A percentile compares a stretch with the other conserved stretches of the same genome.
Conservation (phyloP, 768 basidiomycete genomes). For the Mycena amicta region DNA sequence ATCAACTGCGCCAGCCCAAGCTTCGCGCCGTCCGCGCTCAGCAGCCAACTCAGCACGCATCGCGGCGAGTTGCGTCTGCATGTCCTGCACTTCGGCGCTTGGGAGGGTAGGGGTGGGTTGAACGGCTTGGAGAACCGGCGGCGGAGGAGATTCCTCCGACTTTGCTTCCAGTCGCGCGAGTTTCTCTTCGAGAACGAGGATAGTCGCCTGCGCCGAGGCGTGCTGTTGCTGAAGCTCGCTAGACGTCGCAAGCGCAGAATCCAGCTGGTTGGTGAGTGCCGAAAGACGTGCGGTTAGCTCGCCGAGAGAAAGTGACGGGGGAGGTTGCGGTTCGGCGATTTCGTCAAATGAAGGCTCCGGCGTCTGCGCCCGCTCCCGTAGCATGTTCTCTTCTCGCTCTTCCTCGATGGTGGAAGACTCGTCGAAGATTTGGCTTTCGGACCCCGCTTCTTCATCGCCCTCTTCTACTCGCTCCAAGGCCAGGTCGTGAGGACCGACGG, state of each 20-base stretch:
- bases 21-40: slow-evolving; percentile 15
- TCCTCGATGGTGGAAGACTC: too few relatives aligned
- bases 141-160: slow-evolving; percentile 32
- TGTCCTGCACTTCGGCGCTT: slow-evolving; percentile 3
- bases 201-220: slow-evolving; percentile 68
- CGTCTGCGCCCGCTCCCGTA: slow-evolving; percentile 20
- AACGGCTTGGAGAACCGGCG: background rate
- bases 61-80: slow-evolving; percentile 7
- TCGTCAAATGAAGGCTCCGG: slow-evolving; percentile 11
- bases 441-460: slow-evolving; percentile 53
- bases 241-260: slow-evolving; percentile 72
- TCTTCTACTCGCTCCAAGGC: slow-evolving; percentile 75
- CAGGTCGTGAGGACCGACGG: slow-evolving; percentile 66
- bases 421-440: too few relatives aligned
- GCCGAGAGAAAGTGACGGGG: slow-evolving; percentile 38
- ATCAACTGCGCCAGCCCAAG: slow-evolving; percentile 12
- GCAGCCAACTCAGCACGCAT: slow-evolving; percentile 14
- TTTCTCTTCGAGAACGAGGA: slow-evolving; percentile 66
- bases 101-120: background rate
- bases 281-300: slow-evolving; percentile 67
- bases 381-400: slow-evolving; percentile 14
- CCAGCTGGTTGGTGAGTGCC: slow-evolving; percentile 68
- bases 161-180: slow-evolving; percentile 64
- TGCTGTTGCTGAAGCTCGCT: slow-evolving; percentile 77
- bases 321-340: background rate